Evolutionary conservation across 2,329 filamentous ascomycete genomes (phyloP).

Genomic region (Monosporascus ibericus): DNA sequence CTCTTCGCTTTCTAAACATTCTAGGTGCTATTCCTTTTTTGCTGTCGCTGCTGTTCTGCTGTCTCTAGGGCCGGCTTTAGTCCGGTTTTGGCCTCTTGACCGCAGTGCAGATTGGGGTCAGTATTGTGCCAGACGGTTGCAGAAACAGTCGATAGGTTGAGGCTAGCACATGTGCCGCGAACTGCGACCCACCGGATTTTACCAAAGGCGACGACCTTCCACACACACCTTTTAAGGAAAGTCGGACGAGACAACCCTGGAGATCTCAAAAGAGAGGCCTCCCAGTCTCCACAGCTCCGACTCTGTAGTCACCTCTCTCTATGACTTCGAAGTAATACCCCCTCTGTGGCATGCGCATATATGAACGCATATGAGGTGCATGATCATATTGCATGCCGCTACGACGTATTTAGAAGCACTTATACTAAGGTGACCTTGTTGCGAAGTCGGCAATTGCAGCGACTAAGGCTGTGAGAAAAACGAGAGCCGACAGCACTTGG

Average conservation of each 20-base stretch:
- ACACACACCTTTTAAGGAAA: conserved; percentile 13
- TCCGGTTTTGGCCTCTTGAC: background rate
- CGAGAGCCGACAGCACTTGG: no score
- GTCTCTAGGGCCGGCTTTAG: background rate
- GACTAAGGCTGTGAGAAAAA: no score
- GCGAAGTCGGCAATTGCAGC: no score
- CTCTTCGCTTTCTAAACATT: no score
- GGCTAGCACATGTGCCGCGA: background rate
- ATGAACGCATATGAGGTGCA: background rate
- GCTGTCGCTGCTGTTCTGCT: background rate
- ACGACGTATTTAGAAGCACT: background rate
- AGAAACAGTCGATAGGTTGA: background rate
- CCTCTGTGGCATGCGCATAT: no score
- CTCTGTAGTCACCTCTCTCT: background rate
- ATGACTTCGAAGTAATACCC: no score
- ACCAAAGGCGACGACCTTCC: background rate
- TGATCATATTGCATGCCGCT: background rate
- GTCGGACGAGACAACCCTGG: conserved; percentile 6
- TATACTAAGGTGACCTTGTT: background rate
- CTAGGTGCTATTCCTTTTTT: no score
- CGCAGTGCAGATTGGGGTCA: background rate
- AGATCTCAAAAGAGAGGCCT: conserved; percentile 11
- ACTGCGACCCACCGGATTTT: background rate
- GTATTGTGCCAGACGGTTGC: background rate
- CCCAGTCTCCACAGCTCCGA: conserved; percentile 8